These are phyloP conservation scores for Noccaea caerulescens DNA, from an alignment of 345 rosid species.

Conservation along the genomic window DNA sequence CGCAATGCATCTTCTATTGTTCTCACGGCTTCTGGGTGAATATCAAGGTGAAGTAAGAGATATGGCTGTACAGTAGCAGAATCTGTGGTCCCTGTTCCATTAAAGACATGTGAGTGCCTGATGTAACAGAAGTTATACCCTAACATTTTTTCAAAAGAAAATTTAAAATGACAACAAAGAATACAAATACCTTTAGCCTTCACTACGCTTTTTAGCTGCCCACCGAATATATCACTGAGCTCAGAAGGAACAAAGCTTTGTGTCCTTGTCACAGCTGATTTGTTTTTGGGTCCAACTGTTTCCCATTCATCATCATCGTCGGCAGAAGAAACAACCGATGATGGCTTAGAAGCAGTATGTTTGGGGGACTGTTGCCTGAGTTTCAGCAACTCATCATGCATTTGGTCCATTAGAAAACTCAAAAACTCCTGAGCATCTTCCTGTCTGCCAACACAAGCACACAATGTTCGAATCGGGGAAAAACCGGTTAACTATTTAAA, in stretches of 20 bases:
- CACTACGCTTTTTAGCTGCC: conserved; percentile 78
- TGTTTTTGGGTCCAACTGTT: conserved; percentile 92
- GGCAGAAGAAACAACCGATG: conserved; percentile 60
- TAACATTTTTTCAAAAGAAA: not conserved
- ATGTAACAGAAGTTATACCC: conserved; percentile 3
- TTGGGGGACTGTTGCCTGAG: conserved; percentile 55
- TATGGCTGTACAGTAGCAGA: conserved; percentile 91
- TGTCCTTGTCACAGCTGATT: conserved; percentile 86
- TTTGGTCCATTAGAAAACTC: conserved; percentile 89
- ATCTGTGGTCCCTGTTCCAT: conserved; percentile 65
- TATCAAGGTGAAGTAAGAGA: conserved; percentile 89
- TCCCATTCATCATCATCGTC: conserved; percentile 93
- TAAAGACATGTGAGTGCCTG: conserved; percentile 20
- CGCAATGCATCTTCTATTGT: conserved; percentile 85
- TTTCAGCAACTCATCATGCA: conserved; percentile 86
- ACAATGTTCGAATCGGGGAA: not conserved
- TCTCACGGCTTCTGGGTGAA: conserved; percentile 68
- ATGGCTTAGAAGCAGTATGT: conserved; percentile 49
- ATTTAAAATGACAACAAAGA: not conserved
- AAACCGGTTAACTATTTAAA: not conserved
- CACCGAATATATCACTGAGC: conserved; percentile 88
- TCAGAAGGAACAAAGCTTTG: conserved; percentile 76
- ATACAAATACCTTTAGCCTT: conserved; percentile 64
- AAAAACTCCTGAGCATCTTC: conserved; percentile 99
- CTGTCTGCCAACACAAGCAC: conserved; percentile 62